Evolutionary conservation across 1,139 yeast species (phyloP).

Genomic region (Yamadazyma buinensis): DNA sequence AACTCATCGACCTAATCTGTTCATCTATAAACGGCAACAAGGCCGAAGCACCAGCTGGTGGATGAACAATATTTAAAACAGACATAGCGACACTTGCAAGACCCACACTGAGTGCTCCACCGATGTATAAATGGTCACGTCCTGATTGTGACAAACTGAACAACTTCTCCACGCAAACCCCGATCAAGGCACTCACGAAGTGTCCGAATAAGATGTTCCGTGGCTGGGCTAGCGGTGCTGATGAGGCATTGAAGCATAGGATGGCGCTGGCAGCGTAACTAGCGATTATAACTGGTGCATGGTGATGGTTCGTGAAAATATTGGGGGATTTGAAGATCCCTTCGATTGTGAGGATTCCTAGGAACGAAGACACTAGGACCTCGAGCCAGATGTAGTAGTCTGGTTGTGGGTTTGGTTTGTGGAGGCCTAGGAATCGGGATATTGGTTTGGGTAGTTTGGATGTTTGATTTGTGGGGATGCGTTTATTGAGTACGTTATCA

Average conservation of each 20-base stretch:
- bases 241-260: conserved; percentile 53
- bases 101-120: conserved; percentile 61
- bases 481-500: conserved; percentile 27
- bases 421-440: conserved; percentile 30
- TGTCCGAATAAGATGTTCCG: conserved; percentile 59
- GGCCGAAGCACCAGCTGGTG: conserved; percentile 76
- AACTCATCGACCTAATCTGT: conserved; percentile 47
- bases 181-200: conserved; percentile 49
- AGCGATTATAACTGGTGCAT: conserved; percentile 57
- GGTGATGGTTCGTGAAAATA: conserved; percentile 37
- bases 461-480: conserved; percentile 28
- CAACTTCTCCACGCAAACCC: conserved; percentile 53
- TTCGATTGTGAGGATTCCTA: conserved; percentile 49
- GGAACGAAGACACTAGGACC: conserved; percentile 44
- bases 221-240: conserved; percentile 66
- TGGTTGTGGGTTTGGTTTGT: conserved; percentile 23
- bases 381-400: conserved; percentile 49
- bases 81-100: conserved; percentile 55
- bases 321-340: conserved; percentile 47
- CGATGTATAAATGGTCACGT: conserved; percentile 49
- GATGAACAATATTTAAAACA: conserved; percentile 59
- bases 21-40: conserved; percentile 53
- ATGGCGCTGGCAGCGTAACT: conserved; percentile 67
- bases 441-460: conserved; percentile 26
- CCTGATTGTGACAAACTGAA: conserved; percentile 42